Conservation (phyloP, 345 rosid genomes). For the Sonneratia alba region DNA sequence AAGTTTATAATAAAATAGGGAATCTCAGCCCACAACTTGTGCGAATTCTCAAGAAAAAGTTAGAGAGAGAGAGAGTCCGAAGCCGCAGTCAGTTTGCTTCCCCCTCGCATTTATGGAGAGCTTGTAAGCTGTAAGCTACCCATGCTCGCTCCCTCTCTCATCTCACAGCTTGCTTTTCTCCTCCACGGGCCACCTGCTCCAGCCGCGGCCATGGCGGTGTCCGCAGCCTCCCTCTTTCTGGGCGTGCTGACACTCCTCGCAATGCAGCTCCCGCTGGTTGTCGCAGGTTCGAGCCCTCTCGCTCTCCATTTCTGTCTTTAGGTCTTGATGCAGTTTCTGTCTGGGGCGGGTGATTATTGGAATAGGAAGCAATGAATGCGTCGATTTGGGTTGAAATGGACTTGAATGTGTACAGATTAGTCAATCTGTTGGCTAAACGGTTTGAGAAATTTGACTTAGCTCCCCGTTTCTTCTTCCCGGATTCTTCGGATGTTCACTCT, state of each 20-base stretch:
- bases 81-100: no score
- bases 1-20: no score
- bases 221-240: slow-evolving; percentile 6
- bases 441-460: not conserved
- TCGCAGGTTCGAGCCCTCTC: slow-evolving; percentile 3
- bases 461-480: not conserved
- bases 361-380: not conserved
- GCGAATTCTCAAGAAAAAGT: no score
- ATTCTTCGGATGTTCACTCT: not conserved
- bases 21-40: no score
- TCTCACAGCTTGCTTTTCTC: not conserved
- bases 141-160: not conserved
- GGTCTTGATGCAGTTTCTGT: not conserved
- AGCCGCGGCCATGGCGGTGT: slow-evolving; percentile 5
- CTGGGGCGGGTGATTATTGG: not conserved
- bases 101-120: no score
- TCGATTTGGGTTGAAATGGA: not conserved
- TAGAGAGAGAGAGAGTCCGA: no score
- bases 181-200: not conserved
- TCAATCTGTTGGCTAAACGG: not conserved
- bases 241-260: slow-evolving; percentile 1
- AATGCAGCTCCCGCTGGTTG: slow-evolving; percentile 3
- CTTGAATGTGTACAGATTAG: not conserved
- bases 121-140: no score
- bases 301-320: not conserved